Percentiles rank a stretch among this genome's conserved stretches.
These are phyloP conservation scores for Ganoderma multipileum DNA, from an alignment of 1,284 basidiomycete genomes.

Conservation along the genomic window DNA sequence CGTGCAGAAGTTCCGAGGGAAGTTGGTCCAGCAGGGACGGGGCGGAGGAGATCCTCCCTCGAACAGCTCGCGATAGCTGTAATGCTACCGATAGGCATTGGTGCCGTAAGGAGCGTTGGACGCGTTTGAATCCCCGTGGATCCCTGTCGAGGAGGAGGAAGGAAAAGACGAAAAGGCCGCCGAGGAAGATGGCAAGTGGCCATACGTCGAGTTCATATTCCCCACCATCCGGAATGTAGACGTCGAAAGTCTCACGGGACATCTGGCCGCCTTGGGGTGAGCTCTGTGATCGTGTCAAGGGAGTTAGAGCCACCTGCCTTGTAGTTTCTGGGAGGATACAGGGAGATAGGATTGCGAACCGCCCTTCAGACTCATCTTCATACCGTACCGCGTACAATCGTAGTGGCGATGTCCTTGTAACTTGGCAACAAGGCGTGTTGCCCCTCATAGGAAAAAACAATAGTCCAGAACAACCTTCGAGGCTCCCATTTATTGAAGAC, in stretches of 20 bases:
- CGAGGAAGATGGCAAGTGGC: not conserved
- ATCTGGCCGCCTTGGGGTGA: not conserved
- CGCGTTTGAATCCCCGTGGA: not conserved
- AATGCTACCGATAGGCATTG: not conserved
- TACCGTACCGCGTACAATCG: not conserved
- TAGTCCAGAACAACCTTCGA: not conserved
- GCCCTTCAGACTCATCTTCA: not conserved
- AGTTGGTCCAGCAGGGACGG: not conserved
- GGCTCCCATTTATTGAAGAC: not conserved
- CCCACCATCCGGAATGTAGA: not conserved
- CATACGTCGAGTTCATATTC: not conserved
- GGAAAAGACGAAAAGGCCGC: not conserved
- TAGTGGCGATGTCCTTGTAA: not conserved
- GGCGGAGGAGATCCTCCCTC: not conserved
- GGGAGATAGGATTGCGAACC: not conserved
- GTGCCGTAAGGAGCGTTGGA: not conserved
- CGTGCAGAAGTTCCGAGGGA: conserved; percentile 1
- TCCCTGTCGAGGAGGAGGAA: not conserved
- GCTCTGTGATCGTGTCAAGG: not conserved
- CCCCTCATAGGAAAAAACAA: not conserved
- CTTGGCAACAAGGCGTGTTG: not conserved
- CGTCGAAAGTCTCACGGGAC: not conserved
- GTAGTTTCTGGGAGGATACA: not conserved
- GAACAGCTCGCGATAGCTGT: not conserved
- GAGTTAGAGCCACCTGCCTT: not conserved